These are phyloP conservation scores for Citeromyces matritensis DNA, from an alignment of 805 yeast species.

Conservation along the genomic window DNA sequence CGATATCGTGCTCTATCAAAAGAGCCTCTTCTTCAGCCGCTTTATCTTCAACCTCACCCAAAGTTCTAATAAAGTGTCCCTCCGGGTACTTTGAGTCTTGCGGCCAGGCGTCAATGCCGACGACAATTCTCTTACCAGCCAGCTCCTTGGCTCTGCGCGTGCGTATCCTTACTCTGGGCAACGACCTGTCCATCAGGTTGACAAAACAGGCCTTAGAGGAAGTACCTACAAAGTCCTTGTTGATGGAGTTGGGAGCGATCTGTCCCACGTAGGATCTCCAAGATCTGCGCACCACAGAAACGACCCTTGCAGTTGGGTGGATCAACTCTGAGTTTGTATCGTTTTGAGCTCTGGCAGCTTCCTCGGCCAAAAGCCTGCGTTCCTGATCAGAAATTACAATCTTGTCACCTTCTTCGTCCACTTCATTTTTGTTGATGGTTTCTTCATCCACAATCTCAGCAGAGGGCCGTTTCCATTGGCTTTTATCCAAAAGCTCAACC, in stretches of 20 bases:
- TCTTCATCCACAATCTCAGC: constrained; percentile 67
- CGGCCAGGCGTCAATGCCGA: constrained; percentile 91
- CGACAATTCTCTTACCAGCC: constrained; percentile 80
- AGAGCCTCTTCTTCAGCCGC: constrained; percentile 96
- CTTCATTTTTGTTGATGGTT: constrained; percentile 41
- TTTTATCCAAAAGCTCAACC: constrained; percentile 75
- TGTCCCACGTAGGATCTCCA: constrained; percentile 98
- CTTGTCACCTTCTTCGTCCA: constrained; percentile 33
- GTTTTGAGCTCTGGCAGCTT: constrained; percentile 50
- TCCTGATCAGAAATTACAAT: constrained; percentile 49
- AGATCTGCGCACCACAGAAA: constrained; percentile 75
- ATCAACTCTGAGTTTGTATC: constrained; percentile 21
- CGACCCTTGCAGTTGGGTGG: constrained; percentile 91
- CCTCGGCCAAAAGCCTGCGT: constrained; percentile 57
- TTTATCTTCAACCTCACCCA: constrained; percentile 84
- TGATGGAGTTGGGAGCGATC: constrained; percentile 61
- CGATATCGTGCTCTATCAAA: constrained; percentile 88
- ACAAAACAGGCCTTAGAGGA: constrained; percentile 63
- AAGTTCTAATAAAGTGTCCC: constrained; percentile 84
- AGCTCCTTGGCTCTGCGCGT: constrained; percentile 79
- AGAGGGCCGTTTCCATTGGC: constrained; percentile 81
- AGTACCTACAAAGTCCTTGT: constrained; percentile 22
- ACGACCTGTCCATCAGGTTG: constrained; percentile 72
- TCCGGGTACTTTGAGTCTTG: constrained; percentile 70
- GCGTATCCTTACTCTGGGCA: constrained; percentile 76